phyloP scores from a whole-genome alignment of 805 yeast genomes.

The Saccharomycopsis lassenensis region DNA sequence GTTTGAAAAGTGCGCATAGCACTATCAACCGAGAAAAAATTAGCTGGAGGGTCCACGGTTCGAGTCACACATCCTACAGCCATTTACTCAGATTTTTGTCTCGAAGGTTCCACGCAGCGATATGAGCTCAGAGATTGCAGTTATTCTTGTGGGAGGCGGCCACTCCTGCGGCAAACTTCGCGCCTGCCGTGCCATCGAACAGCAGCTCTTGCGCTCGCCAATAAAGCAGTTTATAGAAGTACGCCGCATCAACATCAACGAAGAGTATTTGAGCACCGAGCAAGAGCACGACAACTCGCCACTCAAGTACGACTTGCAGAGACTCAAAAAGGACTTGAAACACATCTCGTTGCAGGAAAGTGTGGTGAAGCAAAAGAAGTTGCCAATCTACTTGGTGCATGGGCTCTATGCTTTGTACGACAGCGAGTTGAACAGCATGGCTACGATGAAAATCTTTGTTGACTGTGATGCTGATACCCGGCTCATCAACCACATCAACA shows the following conservation, averaged over 20 bases:
- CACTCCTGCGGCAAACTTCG: constrained; percentile 16
- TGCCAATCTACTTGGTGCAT: constrained; percentile 39
- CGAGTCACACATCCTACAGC: too few relatives aligned
- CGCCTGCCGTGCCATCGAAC: constrained; percentile 6
- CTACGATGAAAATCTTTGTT: constrained; percentile 60
- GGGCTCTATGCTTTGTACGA: constrained; percentile 78
- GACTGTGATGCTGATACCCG: constrained; percentile 82
- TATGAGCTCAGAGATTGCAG: constrained; percentile 3
- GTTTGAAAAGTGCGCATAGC: too few relatives aligned
- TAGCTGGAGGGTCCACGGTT: too few relatives aligned
- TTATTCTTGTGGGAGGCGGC: constrained; percentile 17
- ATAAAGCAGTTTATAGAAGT: constrained; percentile 6
- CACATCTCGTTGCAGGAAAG: background rate
- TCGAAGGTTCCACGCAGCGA: too few relatives aligned
- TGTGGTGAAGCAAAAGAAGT: constrained; percentile 1
- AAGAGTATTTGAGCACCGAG: constrained; percentile 4
- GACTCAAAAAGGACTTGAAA: constrained; percentile 7
- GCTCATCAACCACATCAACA: constrained; percentile 64
- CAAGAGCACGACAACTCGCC: constrained; percentile 2
- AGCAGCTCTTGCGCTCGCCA: constrained; percentile 5
- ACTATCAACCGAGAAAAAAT: too few relatives aligned
- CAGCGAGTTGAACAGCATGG: constrained; percentile 38
- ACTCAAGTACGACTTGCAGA: constrained; percentile 10
- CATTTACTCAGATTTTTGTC: too few relatives aligned
- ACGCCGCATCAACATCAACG: constrained; percentile 11